Evolutionary conservation across 768 basidiomycete genomes (phyloP), one percentile per base, ranked within the genome.

Genomic region (Leccinellum albellum): DNA sequence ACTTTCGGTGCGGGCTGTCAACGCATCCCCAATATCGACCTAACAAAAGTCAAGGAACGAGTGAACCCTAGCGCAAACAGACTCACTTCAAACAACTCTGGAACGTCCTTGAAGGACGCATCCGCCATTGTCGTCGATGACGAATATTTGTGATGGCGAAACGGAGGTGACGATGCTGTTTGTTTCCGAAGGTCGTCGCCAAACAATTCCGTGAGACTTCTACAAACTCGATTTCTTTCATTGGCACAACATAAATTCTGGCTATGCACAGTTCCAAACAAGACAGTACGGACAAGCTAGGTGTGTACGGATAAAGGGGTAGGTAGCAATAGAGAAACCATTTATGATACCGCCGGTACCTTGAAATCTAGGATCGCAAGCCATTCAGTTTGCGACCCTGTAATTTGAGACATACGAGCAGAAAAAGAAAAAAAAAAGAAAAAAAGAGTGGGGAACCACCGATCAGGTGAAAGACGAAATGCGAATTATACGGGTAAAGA

Each of bases 1-100:
- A 54, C 86, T 87, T 71, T 99, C 97, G 8, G 96, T 98, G 58
- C 96, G 81, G 47, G 94, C 89, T 26, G 88, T 84, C 46, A 99
- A 74, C 2, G 89, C 81, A 77, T 98, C 96, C 47, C 92, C 94
- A 54, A 96, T 81, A 64, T 96, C 93, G 56, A 92, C 87, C 89
- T 91, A 61, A 12, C 49, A 55, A 51, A 4, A 46, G 45, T 21
- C 46, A 45, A 45, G 31, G 13, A 20, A 4, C 7, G 6, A 24
- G 52, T 69, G 49, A 62, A 29, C 40, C 2, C 21, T 10, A 29
- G 51, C 10, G 29, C 45, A 10, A 54, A 10, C 10, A 1, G 23
- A 53, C 82, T 51, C 51, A 94, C 95, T 82, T 98, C 97, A 64
- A 96, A 95, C 68, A 98, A 83, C 74, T 99, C 97, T 44, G 96